Percentiles rank a stretch among this genome's conserved stretches.
Evolutionary conservation across 2,329 filamentous ascomycete species (phyloP).

Genomic region (Hypoxylon sp.): DNA sequence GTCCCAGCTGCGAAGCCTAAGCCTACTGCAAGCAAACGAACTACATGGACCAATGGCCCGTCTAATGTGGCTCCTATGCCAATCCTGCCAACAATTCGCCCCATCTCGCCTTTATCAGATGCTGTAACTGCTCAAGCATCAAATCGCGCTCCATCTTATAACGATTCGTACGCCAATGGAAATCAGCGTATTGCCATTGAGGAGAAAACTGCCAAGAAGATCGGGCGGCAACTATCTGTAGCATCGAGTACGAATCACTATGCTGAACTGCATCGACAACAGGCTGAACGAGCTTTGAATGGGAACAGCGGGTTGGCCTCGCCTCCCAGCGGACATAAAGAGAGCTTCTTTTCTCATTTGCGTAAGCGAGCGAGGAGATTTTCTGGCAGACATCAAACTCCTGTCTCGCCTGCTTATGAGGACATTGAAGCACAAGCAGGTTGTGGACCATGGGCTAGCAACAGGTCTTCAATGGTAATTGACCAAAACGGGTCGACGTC

Average conservation of each 20-base stretch:
- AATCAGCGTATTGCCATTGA: conserved; percentile 63
- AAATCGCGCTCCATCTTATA: conserved; percentile 70
- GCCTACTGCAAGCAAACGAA: conserved; percentile 80
- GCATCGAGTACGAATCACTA: conserved; percentile 95
- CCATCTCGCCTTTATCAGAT: conserved; percentile 96
- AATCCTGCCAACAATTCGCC: conserved; percentile 93
- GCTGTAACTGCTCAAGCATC: conserved; percentile 91
- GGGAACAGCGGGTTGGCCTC: conserved; percentile 83
- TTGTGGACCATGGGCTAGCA: conserved; percentile 89
- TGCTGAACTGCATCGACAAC: conserved; percentile 87
- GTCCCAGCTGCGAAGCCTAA: conserved; percentile 61
- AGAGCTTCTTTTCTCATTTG: conserved; percentile 98
- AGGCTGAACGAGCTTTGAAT: conserved; percentile 91
- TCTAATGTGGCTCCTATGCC: conserved; percentile 91
- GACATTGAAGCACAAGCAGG: conserved; percentile 95
- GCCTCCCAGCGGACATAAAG: conserved; percentile 84
- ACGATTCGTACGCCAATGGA: conserved; percentile 63
- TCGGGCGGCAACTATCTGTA: conserved; percentile 92
- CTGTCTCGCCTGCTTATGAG: conserved; percentile 83
- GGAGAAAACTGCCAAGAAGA: conserved; percentile 86
- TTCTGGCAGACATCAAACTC: conserved; percentile 89
- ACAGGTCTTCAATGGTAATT: conserved; percentile 85
- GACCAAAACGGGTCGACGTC: conserved; percentile 68
- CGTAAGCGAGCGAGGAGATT: conserved; percentile 93
- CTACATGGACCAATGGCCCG: conserved; percentile 91